These are phyloP conservation scores for Polytrichum formosum DNA, from an alignment of 225 moss, liverwort and hornwort species.

Conservation along the genomic window DNA sequence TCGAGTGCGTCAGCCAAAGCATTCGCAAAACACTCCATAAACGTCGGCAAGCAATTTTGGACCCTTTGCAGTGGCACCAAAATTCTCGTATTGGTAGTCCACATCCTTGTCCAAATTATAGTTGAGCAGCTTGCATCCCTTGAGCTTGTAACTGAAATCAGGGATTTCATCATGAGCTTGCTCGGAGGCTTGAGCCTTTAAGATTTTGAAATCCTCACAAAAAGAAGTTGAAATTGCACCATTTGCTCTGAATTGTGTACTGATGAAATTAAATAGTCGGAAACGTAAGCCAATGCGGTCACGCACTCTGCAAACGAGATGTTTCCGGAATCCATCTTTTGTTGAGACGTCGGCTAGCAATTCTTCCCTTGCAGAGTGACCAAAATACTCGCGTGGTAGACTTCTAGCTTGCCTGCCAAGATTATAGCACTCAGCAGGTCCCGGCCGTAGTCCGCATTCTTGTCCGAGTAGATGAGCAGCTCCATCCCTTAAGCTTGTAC, in stretches of 20 bases:
- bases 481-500: constrained; percentile 68
- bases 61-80: constrained; percentile 39
- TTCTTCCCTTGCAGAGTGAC: constrained; percentile 42
- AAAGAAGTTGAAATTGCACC: too few species aligned
- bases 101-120: constrained; percentile 49
- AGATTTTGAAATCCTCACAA: too few species aligned
- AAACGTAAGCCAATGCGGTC: constrained; percentile 62
- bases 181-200: constrained; percentile 16
- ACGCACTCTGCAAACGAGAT: constrained; percentile 67
- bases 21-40: constrained; percentile 58
- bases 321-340: constrained; percentile 62
- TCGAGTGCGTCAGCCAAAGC: constrained; percentile 65
- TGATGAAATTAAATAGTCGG: constrained; percentile 74
- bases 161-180: constrained; percentile 58
- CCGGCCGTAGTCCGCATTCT: constrained; percentile 31
- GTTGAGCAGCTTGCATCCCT: constrained; percentile 62
- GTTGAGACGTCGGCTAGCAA: constrained; percentile 44
- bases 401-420: constrained; percentile 26
- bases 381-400: constrained; percentile 55
- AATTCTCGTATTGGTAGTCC: constrained; percentile 53
- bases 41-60: constrained; percentile 36
- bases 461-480: constrained; percentile 51
- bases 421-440: constrained; percentile 42
- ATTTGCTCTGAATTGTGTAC: constrained; percentile 24
- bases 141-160: constrained; percentile 52